Base-by-base conservation (phyloP, 1,284 basidiomycete species). In the Irpex rosettiformis region DNA sequence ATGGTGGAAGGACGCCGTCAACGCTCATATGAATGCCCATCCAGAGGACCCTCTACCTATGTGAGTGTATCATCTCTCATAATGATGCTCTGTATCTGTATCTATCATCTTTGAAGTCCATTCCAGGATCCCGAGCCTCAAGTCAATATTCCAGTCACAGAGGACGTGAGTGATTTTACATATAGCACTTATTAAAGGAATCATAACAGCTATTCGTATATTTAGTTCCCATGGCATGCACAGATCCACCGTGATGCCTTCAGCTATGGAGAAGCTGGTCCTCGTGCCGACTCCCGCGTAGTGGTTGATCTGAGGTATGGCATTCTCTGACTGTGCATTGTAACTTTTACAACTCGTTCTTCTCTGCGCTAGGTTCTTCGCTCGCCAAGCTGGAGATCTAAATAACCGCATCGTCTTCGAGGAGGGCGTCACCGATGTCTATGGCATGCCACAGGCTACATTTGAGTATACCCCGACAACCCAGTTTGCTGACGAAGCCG, bases 361-460 rank as follows among this genome's bases (percentile, higher is more conserved):
- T 8, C 21, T n/a, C 3, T 45, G 43, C 3, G 61, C 63, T 49
- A 62, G 66, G 40, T 69, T 64, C 48, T 73, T 74, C 60, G 65
- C 29, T 70, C 69, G 42, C 67, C 65, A 27, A 68, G 69, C 54
- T 18, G 8, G 16, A 18, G 21, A 45, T 62, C 65, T 33, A 62
- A 61, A 11, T 53, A 59, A 74, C 58, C 56, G 58, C 27, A 40
- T 74, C 29, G 42, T 57, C 8, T 73, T 73, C 62, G 59, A 65
- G 53, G 51, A 58, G 11, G 55, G 57, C 33, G 29, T 63, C 52
- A 62, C 62, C 11, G 73, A 75, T 53, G 61, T 59, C 4, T 74
- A 71, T 58, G 71, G 67, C n/a, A 73, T 75, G 72, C 73, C 73
- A 25, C 73, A 75, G 61, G 66, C 72, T 13, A 75, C 73, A 11